A percentile compares a stretch with the other conserved stretches of the same genome.
phyloP scores from a whole-genome alignment of 1,284 basidiomycete species.

The Meripilus lineatus region DNA sequence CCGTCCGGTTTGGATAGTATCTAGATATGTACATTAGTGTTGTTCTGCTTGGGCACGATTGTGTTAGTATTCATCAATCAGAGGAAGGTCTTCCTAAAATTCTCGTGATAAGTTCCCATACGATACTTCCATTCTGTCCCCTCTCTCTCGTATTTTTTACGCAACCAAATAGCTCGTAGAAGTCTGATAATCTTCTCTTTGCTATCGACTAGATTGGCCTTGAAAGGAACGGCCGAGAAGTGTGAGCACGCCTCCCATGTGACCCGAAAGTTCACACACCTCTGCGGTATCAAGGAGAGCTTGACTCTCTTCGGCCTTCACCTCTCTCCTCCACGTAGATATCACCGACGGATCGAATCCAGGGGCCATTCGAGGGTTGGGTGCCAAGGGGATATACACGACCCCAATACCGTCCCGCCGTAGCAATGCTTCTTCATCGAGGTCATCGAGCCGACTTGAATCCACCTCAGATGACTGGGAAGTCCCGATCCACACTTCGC shows the following conservation, averaged over 20 bases:
- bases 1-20: conserved; percentile 6
- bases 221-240: not conserved
- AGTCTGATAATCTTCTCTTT: conserved; percentile 31
- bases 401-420: conserved; percentile 35
- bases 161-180: conserved; percentile 34
- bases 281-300: conserved; percentile 31
- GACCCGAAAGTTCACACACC: conserved; percentile 17
- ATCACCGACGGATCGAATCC: conserved; percentile 32
- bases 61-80: conserved; percentile 8
- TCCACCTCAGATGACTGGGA: conserved; percentile 21
- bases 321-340: conserved; percentile 36
- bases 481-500: conserved; percentile 39
- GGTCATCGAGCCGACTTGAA: conserved; percentile 28
- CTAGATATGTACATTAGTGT: too few relatives aligned
- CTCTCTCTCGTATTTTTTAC: conserved; percentile 28
- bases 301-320: conserved; percentile 31
- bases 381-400: conserved; percentile 34
- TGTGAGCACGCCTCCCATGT: conserved; percentile 1
- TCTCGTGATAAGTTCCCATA: conserved; percentile 13
- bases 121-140: conserved; percentile 16
- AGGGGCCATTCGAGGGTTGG: conserved; percentile 27
- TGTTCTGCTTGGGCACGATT: too few relatives aligned
- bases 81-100: conserved; percentile 12
- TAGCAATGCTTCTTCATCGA: conserved; percentile 32
- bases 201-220: conserved; percentile 34